Evolutionary conservation across 1,139 yeast genomes (phyloP).

Genomic region (Protomyces lactucae-debilis): DNA sequence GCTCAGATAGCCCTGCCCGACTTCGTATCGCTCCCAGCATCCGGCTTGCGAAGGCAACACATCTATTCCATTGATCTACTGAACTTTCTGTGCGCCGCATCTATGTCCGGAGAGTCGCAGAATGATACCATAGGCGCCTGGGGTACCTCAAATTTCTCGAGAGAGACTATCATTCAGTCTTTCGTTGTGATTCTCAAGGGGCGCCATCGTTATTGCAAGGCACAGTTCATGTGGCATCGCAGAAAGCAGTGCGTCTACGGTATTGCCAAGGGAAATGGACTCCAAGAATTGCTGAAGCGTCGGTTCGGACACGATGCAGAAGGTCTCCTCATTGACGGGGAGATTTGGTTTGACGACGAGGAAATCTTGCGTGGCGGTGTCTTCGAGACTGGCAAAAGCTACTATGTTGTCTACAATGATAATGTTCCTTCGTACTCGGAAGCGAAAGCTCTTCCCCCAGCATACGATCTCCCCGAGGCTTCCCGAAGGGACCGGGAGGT

Average conservation of each 20-base stretch:
- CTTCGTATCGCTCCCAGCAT: no score
- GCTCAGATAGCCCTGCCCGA: no score
- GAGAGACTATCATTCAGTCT: constrained; percentile 2
- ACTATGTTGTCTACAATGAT: constrained; percentile 19
- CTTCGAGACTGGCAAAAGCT: background rate
- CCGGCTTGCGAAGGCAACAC: no score
- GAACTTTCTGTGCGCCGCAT: background rate
- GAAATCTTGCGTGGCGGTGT: constrained; percentile 4
- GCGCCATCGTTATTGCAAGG: constrained; percentile 8
- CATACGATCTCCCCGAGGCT: background rate
- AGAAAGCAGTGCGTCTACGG: background rate
- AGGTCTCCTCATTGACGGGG: constrained; percentile 10
- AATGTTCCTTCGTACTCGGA: constrained; percentile 5
- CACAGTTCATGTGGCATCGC: constrained; percentile 10
- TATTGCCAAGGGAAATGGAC: background rate
- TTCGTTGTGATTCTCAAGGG: constrained; percentile 5
- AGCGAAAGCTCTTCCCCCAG: background rate
- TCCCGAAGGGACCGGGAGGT: background rate
- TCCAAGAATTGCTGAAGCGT: constrained; percentile 9
- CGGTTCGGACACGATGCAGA: constrained; percentile 18
- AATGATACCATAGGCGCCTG: background rate
- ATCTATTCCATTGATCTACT: no score
- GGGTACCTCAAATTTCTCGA: background rate
- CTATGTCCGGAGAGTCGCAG: background rate
- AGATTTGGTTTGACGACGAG: constrained; percentile 6